Conservation (phyloP, 1,284 basidiomycete genomes). For the Ustilago sp. region DNA sequence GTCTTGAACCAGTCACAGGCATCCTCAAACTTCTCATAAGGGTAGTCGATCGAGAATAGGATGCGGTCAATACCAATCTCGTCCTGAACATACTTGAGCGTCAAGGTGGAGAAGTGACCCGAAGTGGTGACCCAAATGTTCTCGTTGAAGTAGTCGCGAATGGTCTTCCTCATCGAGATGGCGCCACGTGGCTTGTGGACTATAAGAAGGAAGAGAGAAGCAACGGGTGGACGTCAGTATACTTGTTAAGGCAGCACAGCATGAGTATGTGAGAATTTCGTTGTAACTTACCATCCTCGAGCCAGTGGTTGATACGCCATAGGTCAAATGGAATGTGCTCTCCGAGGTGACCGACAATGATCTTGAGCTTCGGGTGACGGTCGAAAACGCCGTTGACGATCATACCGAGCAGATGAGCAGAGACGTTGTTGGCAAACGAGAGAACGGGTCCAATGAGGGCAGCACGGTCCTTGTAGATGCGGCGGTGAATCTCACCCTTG, state of each 20-base stretch:
- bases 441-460: conserved; percentile 68
- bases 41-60: conserved; percentile 69
- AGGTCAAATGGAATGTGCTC: conserved; percentile 69
- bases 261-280: background rate
- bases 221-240: background rate
- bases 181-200: conserved; percentile 61
- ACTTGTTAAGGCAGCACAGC: background rate
- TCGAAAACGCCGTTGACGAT: conserved; percentile 70
- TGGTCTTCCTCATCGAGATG: conserved; percentile 54
- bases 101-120: conserved; percentile 58
- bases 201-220: background rate
- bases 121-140: conserved; percentile 66
- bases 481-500: conserved; percentile 63
- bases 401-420: conserved; percentile 67
- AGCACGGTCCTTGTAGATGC: conserved; percentile 66
- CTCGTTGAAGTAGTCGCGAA: conserved; percentile 61
- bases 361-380: conserved; percentile 69
- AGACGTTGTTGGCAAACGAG: conserved; percentile 68
- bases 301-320: conserved; percentile 69
- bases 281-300: conserved; percentile 57
- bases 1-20: conserved; percentile 67
- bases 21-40: conserved; percentile 68
- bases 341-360: conserved; percentile 70
- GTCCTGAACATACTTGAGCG: conserved; percentile 58
- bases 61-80: conserved; percentile 66